Conservation (phyloP, 2,329 filamentous ascomycete genomes). For the Paraphoma chrysanthemicola region DNA sequence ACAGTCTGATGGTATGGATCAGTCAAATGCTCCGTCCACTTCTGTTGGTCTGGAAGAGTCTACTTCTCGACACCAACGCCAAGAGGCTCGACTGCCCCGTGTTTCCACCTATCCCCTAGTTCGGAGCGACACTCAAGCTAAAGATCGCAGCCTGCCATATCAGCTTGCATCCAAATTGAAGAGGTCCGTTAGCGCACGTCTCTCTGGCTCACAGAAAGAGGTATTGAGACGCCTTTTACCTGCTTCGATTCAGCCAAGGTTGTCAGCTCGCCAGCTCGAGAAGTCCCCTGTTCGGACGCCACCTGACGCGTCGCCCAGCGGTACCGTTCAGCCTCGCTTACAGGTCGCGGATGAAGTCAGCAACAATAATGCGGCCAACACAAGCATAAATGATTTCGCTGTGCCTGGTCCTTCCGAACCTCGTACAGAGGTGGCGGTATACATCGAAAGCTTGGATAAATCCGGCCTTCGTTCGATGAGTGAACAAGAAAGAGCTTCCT, state of each 20-base stretch:
- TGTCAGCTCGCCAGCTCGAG: neutral
- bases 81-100: neutral
- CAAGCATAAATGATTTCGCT: neutral
- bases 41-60: no score
- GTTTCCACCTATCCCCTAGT: neutral
- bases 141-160: neutral
- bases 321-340: neutral
- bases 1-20: neutral
- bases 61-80: no score
- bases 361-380: neutral
- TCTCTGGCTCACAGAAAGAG: neutral
- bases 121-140: neutral
- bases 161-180: neutral
- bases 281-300: neutral
- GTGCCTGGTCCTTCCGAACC: neutral
- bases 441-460: neutral
- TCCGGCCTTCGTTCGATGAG: neutral
- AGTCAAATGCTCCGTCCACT: no score
- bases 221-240: neutral
- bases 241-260: neutral
- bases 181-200: neutral
- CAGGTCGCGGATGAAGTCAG: neutral
- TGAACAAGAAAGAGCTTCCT: neutral
- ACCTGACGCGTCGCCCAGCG: neutral
- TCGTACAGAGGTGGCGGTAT: neutral